phyloP scores from a whole-genome alignment of 177 flowering plant species.

The Vitis hybrid region DNA sequence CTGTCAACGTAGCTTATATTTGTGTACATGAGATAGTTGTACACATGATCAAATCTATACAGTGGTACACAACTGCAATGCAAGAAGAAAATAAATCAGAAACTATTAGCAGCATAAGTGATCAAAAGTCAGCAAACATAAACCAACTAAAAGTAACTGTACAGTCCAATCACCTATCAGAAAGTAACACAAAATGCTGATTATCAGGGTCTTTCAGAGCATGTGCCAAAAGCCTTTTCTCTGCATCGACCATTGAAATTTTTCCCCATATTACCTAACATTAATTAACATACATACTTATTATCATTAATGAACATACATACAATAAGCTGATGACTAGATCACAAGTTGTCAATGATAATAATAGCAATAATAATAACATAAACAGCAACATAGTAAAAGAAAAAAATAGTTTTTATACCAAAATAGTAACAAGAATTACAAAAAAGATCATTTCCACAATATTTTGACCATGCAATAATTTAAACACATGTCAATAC shows the following conservation, averaged over 20 bases:
- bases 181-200: constrained; percentile 91
- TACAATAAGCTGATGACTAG: neutral
- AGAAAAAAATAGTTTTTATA: too few species aligned
- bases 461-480: too few species aligned
- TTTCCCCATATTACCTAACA: constrained; percentile 89
- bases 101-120: neutral
- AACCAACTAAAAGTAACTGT: neutral
- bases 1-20: constrained; percentile 89
- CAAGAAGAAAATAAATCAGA: constrained; percentile 14
- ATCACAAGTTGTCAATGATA: too few species aligned
- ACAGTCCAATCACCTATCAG: constrained; percentile 66
- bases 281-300: neutral
- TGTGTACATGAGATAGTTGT: constrained; percentile 83
- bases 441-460: too few species aligned
- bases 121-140: neutral
- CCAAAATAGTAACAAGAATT: too few species aligned
- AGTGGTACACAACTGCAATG: constrained; percentile 89
- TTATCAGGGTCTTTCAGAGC: constrained; percentile 84
- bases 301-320: neutral
- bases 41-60: constrained; percentile 77
- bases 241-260: constrained; percentile 97
- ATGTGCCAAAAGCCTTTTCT: constrained; percentile 75
- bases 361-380: too few species aligned
- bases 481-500: too few species aligned
- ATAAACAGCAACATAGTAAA: too few species aligned